Percentiles rank a stretch among this genome's conserved stretches.
These are phyloP conservation scores for Helenozyma baotianmanensis DNA, from an alignment of 805 yeast species.

Conservation along the genomic window DNA sequence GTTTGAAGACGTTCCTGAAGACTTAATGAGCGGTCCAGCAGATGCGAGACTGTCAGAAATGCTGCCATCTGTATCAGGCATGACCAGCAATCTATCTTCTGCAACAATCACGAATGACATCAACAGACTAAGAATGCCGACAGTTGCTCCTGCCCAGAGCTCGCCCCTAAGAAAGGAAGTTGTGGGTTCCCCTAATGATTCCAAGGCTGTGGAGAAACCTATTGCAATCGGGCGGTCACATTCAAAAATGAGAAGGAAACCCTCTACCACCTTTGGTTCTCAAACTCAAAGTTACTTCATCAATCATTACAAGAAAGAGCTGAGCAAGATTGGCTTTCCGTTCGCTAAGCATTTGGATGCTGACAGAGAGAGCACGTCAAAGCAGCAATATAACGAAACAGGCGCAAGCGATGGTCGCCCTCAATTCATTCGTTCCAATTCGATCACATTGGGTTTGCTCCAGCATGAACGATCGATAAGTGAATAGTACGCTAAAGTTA, in stretches of 20 bases:
- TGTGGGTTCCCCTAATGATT: neutral
- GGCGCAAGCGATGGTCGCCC: slow-evolving; percentile 20
- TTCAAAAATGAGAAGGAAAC: no score
- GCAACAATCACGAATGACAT: slow-evolving; percentile 5
- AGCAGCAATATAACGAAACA: slow-evolving; percentile 12
- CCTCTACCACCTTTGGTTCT: no score
- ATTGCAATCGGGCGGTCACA: no score
- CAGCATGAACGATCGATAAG: slow-evolving; percentile 19
- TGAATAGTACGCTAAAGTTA: no score
- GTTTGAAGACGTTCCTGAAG: slow-evolving; percentile 40
- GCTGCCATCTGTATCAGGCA: neutral
- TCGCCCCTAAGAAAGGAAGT: slow-evolving; percentile 15
- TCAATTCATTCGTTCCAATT: slow-evolving; percentile 31
- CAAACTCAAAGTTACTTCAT: slow-evolving; percentile 31
- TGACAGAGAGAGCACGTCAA: slow-evolving; percentile 25
- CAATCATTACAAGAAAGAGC: slow-evolving; percentile 48
- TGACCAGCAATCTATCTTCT: neutral
- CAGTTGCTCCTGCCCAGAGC: slow-evolving; percentile 8
- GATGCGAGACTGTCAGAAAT: slow-evolving; percentile 1
- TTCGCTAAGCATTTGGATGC: slow-evolving; percentile 34
- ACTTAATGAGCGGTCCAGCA: slow-evolving; percentile 19
- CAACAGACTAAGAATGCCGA: slow-evolving; percentile 5
- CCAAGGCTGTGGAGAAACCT: no score
- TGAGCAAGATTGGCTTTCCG: slow-evolving; percentile 36
- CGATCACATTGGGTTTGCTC: slow-evolving; percentile 36